Evolutionary conservation across 2,329 filamentous ascomycete species (phyloP).

Genomic region (Xylariaceae sp.): DNA sequence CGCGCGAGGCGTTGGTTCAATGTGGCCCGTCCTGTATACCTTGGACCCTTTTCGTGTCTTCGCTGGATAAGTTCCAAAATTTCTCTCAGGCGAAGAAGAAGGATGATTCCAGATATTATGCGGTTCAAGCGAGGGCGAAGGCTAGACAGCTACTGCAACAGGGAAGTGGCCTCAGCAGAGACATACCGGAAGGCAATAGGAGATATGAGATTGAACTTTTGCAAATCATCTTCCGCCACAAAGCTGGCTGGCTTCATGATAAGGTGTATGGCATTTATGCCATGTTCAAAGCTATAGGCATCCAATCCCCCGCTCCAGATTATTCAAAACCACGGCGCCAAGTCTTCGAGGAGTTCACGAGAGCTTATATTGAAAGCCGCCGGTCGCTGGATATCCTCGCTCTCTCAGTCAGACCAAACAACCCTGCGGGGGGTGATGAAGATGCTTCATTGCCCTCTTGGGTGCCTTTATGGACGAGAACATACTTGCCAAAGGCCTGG

Average conservation of each 20-base stretch:
- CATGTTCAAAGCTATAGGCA: slow-evolving; percentile 1
- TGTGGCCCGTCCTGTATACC: slow-evolving; percentile 7
- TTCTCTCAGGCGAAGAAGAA: no score
- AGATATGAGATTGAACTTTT: slow-evolving; percentile 6
- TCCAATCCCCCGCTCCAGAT: slow-evolving; percentile 9
- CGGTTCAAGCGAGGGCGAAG: background rate
- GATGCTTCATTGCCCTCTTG: slow-evolving; percentile 9
- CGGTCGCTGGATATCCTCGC: slow-evolving; percentile 6
- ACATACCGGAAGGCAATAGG: background rate
- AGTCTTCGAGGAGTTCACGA: slow-evolving; percentile 9
- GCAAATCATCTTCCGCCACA: background rate
- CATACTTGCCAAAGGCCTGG: no score
- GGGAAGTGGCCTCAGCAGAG: background rate
- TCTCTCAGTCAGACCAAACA: background rate
- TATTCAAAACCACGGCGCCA: slow-evolving; percentile 3
- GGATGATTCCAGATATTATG: no score
- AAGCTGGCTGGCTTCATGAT: slow-evolving; percentile 4
- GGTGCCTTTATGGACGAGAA: slow-evolving; percentile 13
- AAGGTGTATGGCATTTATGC: slow-evolving; percentile 9
- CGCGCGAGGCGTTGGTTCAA: slow-evolving; percentile 6
- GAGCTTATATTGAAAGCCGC: slow-evolving; percentile 5
- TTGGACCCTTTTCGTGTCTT: slow-evolving; percentile 6
- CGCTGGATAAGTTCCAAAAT: background rate
- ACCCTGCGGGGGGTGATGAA: background rate
- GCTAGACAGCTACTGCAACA: background rate